A percentile compares a stretch with the other conserved stretches of the same genome.
phyloP scores from a whole-genome alignment of 306 rosid species.

The Trifolium pratense region DNA sequence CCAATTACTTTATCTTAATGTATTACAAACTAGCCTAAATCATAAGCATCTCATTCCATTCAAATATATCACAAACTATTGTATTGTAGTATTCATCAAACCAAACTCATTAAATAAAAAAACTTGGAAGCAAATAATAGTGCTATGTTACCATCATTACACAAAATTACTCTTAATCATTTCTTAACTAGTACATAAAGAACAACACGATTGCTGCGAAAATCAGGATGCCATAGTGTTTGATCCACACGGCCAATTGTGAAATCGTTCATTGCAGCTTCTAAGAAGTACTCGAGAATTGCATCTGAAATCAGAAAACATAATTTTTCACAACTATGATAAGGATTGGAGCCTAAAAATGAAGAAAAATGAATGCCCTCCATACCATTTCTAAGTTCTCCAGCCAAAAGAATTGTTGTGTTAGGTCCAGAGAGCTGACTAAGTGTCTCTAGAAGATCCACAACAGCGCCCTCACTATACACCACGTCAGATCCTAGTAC shows the following conservation, averaged over 20 bases:
- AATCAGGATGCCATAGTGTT: constrained; percentile 80
- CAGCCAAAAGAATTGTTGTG: constrained; percentile 79
- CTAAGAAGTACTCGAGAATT: constrained; percentile 78
- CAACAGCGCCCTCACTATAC: constrained; percentile 77
- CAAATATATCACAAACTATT: constrained; percentile 19
- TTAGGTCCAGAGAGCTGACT: constrained; percentile 67
- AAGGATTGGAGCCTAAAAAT: too few relatives aligned
- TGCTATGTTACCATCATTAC: background rate
- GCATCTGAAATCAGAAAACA: constrained; percentile 63
- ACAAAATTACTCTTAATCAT: constrained; percentile 39
- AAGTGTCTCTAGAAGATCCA: constrained; percentile 71
- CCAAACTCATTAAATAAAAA: background rate
- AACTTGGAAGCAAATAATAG: background rate
- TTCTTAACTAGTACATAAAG: constrained; percentile 72
- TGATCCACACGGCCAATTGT: constrained; percentile 77
- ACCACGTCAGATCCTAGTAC: constrained; percentile 88
- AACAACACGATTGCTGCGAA: constrained; percentile 72
- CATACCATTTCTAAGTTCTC: constrained; percentile 81
- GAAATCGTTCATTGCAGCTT: constrained; percentile 70
- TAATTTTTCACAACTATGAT: background rate
- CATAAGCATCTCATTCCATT: background rate
- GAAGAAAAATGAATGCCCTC: background rate
- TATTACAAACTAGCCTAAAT: background rate
- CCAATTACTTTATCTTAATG: too few relatives aligned
- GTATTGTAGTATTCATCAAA: background rate